Base-by-base conservation (phyloP, 192 early-diverging fungal species). In the Rhizoclosmatium sp. region DNA sequence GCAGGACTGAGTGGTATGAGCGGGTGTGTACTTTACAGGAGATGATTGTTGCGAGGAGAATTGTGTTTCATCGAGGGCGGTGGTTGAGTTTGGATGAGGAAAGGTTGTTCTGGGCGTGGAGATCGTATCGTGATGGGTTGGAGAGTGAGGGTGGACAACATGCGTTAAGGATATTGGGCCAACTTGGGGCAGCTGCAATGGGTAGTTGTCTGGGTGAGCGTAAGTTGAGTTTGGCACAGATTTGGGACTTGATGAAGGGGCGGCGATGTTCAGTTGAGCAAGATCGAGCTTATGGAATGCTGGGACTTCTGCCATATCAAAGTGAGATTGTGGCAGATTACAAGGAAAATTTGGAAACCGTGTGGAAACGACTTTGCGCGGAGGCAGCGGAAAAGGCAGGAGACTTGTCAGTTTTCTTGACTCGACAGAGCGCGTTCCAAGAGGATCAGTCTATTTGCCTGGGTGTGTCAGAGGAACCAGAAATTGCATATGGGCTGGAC, bases 231-330 rank as follows among this genome's bases (percentile, higher is more conserved):
- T 40, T 62, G 60, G 60, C 60, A 21, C 60, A 62, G 23, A 62
- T 62, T 0, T 7, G 10, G 0, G 10, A 40, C 21, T 23, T 62
- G 60, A 40, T 23, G 7, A 7, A 7, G 4, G 10, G 23, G 4
- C 60, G 60, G 5, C 21, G 21, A 62, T 62, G 60, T 21, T 1
- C 21, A 4, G 21, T 62, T 7, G 10, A 7, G 21, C 60, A 62
- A 62, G 60, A 62, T 62, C 60, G 60, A 19, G 60, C 21, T 7
- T 62, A 62, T 62, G 60, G 60, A 23, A 23, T 62, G 7, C 21
- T 62, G 19, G 60, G 60, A 7, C 60, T 62, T 4, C 23, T 62
- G 23, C 39, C 60, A 21, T 62, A 19, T 62, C 60, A 23, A 9
- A 19, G 10, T 7, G 21, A 62, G 9, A 9, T 62, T 40, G 60